Evolutionary conservation across 1,284 basidiomycete species (phyloP).

Genomic region (Trichosporon coremiiforme): DNA sequence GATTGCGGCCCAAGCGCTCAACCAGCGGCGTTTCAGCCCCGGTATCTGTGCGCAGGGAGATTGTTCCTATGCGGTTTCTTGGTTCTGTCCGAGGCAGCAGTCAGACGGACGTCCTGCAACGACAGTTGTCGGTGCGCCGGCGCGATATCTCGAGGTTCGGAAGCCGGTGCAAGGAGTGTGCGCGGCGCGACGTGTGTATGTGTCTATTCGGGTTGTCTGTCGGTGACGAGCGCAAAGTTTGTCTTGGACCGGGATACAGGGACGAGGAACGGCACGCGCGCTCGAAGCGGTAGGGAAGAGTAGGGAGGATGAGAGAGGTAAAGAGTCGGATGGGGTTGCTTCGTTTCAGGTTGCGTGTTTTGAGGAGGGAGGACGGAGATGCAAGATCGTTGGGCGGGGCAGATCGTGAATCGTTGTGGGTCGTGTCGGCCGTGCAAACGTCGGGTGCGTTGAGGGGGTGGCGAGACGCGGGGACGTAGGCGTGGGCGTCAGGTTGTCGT

Average conservation of each 20-base stretch:
- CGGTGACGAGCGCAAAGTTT: conserved; percentile 5
- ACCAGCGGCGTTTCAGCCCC: conserved; percentile 16
- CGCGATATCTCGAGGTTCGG: not conserved
- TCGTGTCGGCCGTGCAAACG: conserved; percentile 3
- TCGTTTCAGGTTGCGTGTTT: conserved; percentile 15
- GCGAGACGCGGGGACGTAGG: too few relatives aligned
- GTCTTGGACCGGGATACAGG: not conserved
- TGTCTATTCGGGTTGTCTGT: not conserved
- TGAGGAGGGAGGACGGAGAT: not conserved
- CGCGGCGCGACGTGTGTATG: not conserved
- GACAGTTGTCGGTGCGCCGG: conserved; percentile 8
- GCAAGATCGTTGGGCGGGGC: conserved; percentile 1
- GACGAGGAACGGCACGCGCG: not conserved
- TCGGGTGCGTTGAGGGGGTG: too few relatives aligned
- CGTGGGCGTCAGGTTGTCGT: not conserved
- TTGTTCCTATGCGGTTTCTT: conserved; percentile 3
- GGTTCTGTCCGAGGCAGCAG: not conserved
- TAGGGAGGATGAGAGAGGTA: not conserved
- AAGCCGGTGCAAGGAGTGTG: not conserved
- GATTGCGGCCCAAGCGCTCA: conserved; percentile 16
- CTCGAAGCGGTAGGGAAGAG: not conserved
- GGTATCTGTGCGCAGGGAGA: conserved; percentile 16
- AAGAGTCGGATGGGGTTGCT: not conserved
- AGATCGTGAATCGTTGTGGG: conserved; percentile 4
- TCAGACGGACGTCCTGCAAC: not conserved